These are phyloP conservation scores for Lactarius psammicola DNA, from an alignment of 768 basidiomycete species.

Conservation along the genomic window DNA sequence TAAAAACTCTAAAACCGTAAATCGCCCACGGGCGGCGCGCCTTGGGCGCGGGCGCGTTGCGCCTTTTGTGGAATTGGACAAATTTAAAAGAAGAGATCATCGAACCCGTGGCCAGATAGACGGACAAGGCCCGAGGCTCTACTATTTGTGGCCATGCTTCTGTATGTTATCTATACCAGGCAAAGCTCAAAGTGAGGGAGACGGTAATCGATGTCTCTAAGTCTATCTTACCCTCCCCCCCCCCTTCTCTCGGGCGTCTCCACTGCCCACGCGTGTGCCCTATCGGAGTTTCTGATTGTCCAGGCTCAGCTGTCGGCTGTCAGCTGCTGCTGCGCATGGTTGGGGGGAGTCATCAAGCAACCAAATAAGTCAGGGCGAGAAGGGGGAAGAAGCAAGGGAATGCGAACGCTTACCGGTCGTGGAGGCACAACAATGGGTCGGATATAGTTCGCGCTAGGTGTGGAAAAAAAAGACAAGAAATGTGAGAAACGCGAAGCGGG, in stretches of 20 bases:
- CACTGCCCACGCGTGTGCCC: not conserved
- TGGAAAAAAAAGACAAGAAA: not conserved
- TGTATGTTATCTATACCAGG: not conserved
- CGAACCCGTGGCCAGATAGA: not conserved
- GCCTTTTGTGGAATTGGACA: not conserved
- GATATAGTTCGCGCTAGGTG: slow-evolving; percentile 26
- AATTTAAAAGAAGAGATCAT: not conserved
- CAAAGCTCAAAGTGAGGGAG: too few species aligned
- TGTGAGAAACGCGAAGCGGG: not conserved
- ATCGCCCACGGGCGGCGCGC: slow-evolving; percentile 1
- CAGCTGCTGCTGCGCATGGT: not conserved
- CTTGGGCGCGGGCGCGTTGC: slow-evolving; percentile 10
- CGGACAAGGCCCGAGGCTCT: not conserved
- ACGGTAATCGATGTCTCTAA: not conserved
- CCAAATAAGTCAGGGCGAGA: not conserved
- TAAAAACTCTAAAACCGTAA: not conserved
- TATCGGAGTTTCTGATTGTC: not conserved
- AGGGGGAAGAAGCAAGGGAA: not conserved
- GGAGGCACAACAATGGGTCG: slow-evolving; percentile 25
- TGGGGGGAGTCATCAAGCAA: not conserved
- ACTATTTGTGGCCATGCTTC: not conserved
- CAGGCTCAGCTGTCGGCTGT: not conserved
- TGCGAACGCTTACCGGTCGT: slow-evolving; percentile 16
- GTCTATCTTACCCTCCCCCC: not conserved
- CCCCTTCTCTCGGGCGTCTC: not conserved